phyloP scores from a whole-genome alignment of 352 stramenopile species.

The Phytopythium chamaehyphon region DNA sequence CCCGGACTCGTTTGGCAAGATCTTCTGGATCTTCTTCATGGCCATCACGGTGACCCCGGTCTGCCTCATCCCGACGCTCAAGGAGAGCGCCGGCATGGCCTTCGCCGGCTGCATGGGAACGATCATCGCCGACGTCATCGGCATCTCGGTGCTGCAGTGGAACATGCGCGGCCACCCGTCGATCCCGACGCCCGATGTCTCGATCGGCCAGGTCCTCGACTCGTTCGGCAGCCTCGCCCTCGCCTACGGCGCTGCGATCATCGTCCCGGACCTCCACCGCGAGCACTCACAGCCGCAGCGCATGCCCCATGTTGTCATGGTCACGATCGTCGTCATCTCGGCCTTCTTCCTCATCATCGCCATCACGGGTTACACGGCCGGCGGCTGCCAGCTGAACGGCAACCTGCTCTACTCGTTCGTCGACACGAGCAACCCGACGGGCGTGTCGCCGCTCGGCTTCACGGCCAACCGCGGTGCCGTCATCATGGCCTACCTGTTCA shows the following conservation, averaged over 20 bases:
- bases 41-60: constrained; percentile 34
- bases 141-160: constrained; percentile 31
- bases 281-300: constrained; percentile 45
- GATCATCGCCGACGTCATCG: constrained; percentile 41
- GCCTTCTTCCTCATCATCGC: constrained; percentile 41
- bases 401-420: constrained; percentile 59
- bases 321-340: constrained; percentile 48
- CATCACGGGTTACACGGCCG: constrained; percentile 30
- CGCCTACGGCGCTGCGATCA: constrained; percentile 47
- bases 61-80: constrained; percentile 42
- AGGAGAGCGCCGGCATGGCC: constrained; percentile 38
- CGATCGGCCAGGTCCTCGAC: constrained; percentile 37
- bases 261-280: constrained; percentile 46
- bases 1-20: constrained; percentile 31
- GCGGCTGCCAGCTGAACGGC: constrained; percentile 48
- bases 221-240: constrained; percentile 48
- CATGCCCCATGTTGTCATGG: constrained; percentile 46
- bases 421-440: constrained; percentile 16
- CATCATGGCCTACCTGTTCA: constrained; percentile 53
- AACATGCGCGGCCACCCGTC: constrained; percentile 39
- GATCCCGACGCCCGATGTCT: constrained; percentile 29
- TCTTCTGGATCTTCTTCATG: constrained; percentile 54
- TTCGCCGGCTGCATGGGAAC: constrained; percentile 45
- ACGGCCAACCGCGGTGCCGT: constrained; percentile 30
- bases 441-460: constrained; percentile 43